These are phyloP conservation scores for Mycosphaerelloides madeirae DNA, from an alignment of 2,329 filamentous ascomycete genomes.

Conservation along the genomic window DNA sequence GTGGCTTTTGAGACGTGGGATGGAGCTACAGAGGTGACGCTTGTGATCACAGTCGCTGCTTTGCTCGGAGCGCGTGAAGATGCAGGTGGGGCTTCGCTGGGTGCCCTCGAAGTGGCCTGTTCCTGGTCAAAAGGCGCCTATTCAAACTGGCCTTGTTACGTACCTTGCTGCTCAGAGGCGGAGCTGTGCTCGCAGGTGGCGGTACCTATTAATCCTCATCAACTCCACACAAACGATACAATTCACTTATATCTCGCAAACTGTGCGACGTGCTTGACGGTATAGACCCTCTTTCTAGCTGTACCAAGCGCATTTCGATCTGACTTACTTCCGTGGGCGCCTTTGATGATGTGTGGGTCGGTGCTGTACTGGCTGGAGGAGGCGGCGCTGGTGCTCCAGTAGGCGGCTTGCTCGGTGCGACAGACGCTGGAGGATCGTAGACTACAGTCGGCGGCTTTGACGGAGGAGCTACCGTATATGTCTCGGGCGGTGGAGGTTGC, in stretches of 20 bases:
- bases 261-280: neutral
- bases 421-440: constrained; percentile 5
- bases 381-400: constrained; percentile 1
- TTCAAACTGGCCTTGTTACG: neutral
- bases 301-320: too few species aligned
- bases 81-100: neutral
- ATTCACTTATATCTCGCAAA: neutral
- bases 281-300: neutral
- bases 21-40: neutral
- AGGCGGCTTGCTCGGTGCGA: constrained; percentile 4
- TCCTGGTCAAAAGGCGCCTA: neutral
- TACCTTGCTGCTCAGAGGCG: neutral
- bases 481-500: constrained; percentile 8
- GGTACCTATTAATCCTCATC: neutral
- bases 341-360: neutral
- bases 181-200: neutral
- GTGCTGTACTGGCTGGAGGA: neutral
- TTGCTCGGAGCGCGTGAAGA: constrained; percentile 1
- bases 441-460: constrained; percentile 1
- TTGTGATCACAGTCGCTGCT: neutral
- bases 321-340: neutral
- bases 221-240: neutral
- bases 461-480: constrained; percentile 9
- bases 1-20: constrained; percentile 3
- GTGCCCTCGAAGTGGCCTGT: neutral